A percentile compares a stretch with the other conserved stretches of the same genome.
Conservation (phyloP, 192 early-diverging fungal species). For the Podila clonocystis region DNA sequence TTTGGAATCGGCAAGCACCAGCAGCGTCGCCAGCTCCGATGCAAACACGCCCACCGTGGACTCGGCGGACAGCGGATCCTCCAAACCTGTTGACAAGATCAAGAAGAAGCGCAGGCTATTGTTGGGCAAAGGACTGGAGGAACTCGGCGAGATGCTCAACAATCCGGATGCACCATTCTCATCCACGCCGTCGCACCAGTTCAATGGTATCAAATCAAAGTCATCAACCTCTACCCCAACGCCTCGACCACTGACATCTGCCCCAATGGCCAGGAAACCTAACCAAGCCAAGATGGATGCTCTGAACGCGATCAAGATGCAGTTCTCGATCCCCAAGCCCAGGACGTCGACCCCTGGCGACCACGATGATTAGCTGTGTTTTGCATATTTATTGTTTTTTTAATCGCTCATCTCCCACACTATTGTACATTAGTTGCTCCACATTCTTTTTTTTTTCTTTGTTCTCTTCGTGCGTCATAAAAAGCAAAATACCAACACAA, state of each 20-base stretch:
- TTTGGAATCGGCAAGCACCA: too few relatives aligned
- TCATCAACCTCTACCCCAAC: neutral
- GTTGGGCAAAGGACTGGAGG: conserved; percentile 35
- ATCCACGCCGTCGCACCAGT: conserved; percentile 13
- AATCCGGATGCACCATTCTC: conserved; percentile 22
- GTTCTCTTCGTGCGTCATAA: neutral
- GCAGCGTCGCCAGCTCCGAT: too few relatives aligned
- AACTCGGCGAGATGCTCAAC: conserved; percentile 44
- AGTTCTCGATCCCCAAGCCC: conserved; percentile 29
- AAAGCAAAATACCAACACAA: too few relatives aligned
- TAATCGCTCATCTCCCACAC: neutral
- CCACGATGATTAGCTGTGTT: neutral
- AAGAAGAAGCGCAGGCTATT: conserved; percentile 48
- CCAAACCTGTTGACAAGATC: conserved; percentile 4
- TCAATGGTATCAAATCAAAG: conserved; percentile 14
- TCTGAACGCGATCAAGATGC: conserved; percentile 42
- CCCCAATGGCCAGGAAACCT: neutral
- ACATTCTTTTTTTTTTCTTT: neutral
- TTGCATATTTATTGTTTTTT: neutral
- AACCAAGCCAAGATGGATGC: conserved; percentile 24
- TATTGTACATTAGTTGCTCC: neutral
- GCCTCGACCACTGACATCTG: neutral
- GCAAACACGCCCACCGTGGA: too few relatives aligned
- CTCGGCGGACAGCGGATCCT: neutral
- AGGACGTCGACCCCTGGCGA: conserved; percentile 7